Evolutionary conservation across 1,284 basidiomycete species (phyloP).

Genomic region (Veloporphyrellus conicus): DNA sequence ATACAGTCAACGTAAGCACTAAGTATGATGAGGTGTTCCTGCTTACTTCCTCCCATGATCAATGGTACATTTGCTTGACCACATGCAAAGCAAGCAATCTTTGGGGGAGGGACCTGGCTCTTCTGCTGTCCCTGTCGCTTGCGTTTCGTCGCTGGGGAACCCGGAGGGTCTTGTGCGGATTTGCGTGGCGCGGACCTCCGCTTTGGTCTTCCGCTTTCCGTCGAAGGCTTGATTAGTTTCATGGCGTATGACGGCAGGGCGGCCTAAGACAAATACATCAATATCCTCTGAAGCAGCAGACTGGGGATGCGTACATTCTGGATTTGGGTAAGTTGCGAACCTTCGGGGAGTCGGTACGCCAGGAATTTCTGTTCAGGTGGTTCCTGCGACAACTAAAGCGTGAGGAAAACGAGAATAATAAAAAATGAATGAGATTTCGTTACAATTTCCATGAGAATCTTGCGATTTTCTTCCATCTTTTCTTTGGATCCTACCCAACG

Average conservation of each 20-base stretch:
- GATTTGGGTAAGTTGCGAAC: constrained; percentile 53
- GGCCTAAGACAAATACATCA: constrained; percentile 35
- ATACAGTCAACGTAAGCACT: constrained; percentile 4
- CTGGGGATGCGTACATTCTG: constrained; percentile 42
- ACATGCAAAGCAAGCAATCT: constrained; percentile 58
- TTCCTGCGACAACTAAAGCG: constrained; percentile 24
- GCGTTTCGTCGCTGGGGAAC: constrained; percentile 27
- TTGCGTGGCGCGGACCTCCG: constrained; percentile 30
- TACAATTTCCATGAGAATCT: constrained; percentile 43
- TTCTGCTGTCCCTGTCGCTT: constrained; percentile 29
- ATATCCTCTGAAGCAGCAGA: neutral
- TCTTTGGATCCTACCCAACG: constrained; percentile 56
- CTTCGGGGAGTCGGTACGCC: constrained; percentile 52
- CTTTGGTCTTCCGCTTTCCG: constrained; percentile 34
- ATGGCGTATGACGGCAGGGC: constrained; percentile 47
- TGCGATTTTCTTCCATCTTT: constrained; percentile 41
- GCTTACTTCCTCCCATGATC: constrained; percentile 65
- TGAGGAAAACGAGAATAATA: constrained; percentile 1
- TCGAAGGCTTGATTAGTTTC: constrained; percentile 48
- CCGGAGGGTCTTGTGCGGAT: constrained; percentile 18
- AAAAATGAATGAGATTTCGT: constrained; percentile 4
- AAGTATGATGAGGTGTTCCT: neutral
- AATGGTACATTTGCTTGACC: constrained; percentile 65
- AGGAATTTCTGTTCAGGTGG: constrained; percentile 48
- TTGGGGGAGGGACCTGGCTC: constrained; percentile 25